Evolutionary conservation across 768 basidiomycete species (phyloP), one percentile per base, ranked within the genome.

Genomic region (Gloeostereum incarnatum): DNA sequence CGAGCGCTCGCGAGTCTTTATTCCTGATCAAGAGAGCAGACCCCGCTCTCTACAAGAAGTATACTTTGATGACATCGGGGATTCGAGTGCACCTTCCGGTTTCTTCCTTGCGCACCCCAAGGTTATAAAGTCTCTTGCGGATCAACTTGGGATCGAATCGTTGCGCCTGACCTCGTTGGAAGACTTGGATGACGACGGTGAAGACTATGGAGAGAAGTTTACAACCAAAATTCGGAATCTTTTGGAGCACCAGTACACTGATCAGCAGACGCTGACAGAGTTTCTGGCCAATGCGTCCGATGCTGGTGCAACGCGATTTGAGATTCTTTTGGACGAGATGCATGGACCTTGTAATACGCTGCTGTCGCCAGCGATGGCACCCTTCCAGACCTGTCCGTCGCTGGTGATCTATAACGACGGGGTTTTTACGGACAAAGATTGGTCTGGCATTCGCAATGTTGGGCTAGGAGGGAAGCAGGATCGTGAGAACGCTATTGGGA

Each of bases 261-360:
- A 58, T 4, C 53, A 57, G 5, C 68, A 73, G 37, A 58, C 71
- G 7, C 49, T 66, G 24, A 61, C 59, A 2, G 73, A 76, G 40
- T 73, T 73, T 44, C 41, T 75, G 5, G 74, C 74, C 1, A 76
- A 76, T 40, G 73, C 73, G 1, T 55, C 56, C 4, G 74, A 75
- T 46, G 73, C 73, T 0, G 50, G 51, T 7, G 73, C 73, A 0
- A 61, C 56, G 2, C 46, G 52, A n/a, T 69, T 75, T 42, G 46
- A 52, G 2, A 45, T 73, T 14, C 41, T 69, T 1, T 37, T 71
- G 5, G 67, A 73, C 40, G 51, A 62, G n/a, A 26, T 34, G 5
- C 29, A 27, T 4, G 34, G 36, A 22, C 29, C 31, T 5, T 24
- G 40, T 5, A 10, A 45, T 2, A 39, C 42, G 16, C 24, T 68